phyloP scores from a whole-genome alignment of 306 rosid species.

The Styphnolobium japonicum region DNA sequence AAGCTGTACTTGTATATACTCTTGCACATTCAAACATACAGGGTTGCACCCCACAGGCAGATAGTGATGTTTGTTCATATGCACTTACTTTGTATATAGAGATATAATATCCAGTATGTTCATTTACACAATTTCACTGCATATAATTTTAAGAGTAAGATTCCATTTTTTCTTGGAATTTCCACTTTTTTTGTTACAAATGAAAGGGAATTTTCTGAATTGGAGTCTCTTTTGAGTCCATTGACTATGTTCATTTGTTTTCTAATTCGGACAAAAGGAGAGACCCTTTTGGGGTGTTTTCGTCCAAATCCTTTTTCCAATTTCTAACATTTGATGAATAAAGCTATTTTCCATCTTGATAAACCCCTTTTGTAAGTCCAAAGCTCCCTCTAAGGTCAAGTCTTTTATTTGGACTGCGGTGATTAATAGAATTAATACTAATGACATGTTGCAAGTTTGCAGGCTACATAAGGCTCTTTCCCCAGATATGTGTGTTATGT shows the following conservation, averaged over 20 bases:
- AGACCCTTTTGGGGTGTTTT: background rate
- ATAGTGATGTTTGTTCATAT: background rate
- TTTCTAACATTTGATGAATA: background rate
- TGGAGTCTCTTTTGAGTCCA: background rate
- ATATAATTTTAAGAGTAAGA: background rate
- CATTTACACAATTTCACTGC: conserved; percentile 5
- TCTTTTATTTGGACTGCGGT: background rate
- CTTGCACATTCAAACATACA: background rate
- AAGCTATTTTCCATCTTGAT: background rate
- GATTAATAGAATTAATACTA: background rate
- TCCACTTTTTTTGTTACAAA: background rate
- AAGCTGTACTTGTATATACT: background rate
- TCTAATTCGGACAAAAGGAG: background rate
- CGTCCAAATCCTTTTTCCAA: background rate
- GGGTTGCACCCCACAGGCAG: background rate
- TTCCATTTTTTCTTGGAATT: background rate
- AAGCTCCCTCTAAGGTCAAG: background rate
- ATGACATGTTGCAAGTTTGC: background rate
- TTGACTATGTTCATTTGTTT: background rate
- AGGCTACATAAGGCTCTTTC: background rate
- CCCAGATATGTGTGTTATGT: background rate
- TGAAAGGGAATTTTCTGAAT: background rate
- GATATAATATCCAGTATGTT: background rate
- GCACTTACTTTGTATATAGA: background rate
- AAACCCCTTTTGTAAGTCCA: background rate